These are phyloP conservation scores for Helianthus annuus DNA, from an alignment of 129 eudicot species.

Conservation along the genomic window DNA sequence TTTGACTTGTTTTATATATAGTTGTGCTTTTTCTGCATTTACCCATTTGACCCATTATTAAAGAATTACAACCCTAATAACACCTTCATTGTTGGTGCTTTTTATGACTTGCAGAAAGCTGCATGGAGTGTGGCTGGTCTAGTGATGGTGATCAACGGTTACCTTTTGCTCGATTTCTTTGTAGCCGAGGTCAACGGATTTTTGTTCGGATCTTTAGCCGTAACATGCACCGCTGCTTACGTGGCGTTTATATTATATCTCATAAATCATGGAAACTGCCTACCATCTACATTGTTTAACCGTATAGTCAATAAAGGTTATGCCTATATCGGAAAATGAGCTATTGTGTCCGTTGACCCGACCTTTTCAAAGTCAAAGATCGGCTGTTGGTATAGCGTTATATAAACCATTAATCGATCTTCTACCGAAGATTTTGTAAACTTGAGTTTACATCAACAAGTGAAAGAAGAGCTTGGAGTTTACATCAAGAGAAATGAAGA, in stretches of 20 bases:
- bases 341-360: neutral
- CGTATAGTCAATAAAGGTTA: constrained; percentile 46
- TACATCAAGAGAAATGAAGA: constrained; percentile 19
- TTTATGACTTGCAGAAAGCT: constrained; percentile 43
- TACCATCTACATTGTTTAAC: constrained; percentile 55
- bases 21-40: neutral
- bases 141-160: constrained; percentile 89
- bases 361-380: constrained; percentile 18
- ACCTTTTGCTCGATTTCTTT: constrained; percentile 74
- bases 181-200: constrained; percentile 68
- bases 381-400: constrained; percentile 21
- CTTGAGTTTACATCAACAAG: constrained; percentile 12
- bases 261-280: constrained; percentile 50
- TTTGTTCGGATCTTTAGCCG: constrained; percentile 52
- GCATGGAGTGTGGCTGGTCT: constrained; percentile 92
- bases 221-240: constrained; percentile 61
- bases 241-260: constrained; percentile 65
- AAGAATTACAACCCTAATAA: neutral
- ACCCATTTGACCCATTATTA: neutral
- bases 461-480: constrained; percentile 18
- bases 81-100: neutral
- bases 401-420: neutral
- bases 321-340: constrained; percentile 40
- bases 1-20: neutral
- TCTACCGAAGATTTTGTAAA: neutral